These are phyloP conservation scores for Jaminaea rosea DNA, from an alignment of 1,284 basidiomycete species.

Conservation along the genomic window DNA sequence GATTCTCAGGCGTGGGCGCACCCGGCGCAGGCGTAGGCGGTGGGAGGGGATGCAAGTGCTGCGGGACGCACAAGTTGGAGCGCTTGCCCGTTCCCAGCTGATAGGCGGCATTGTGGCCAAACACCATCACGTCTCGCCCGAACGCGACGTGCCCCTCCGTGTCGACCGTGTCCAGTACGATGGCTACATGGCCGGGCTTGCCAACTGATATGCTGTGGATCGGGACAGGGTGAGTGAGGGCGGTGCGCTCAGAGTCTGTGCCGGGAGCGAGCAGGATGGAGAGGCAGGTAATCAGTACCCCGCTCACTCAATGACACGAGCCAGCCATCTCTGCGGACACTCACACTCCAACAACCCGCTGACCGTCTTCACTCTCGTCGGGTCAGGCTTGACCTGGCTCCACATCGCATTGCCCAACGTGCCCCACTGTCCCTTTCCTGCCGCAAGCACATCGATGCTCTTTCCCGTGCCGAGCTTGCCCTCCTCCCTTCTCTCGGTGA, in stretches of 20 bases:
- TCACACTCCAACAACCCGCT: constrained; percentile 61
- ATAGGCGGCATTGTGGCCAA: constrained; percentile 47
- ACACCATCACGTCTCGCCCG: constrained; percentile 54
- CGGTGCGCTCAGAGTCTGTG: background rate
- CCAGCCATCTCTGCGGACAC: background rate
- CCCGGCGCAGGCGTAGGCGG: constrained; percentile 9
- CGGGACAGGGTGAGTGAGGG: constrained; percentile 64
- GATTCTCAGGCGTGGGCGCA: constrained; percentile 8
- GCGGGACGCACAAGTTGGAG: constrained; percentile 63
- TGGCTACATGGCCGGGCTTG: constrained; percentile 55
- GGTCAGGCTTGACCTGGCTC: constrained; percentile 64
- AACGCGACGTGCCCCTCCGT: constrained; percentile 43
- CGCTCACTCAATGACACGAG: constrained; percentile 2
- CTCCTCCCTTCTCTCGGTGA: constrained; percentile 48
- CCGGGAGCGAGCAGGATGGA: no score
- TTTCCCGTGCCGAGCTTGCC: constrained; percentile 11
- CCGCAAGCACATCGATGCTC: constrained; percentile 62
- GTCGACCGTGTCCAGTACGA: constrained; percentile 38
- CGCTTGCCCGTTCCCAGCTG: constrained; percentile 67
- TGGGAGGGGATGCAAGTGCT: constrained; percentile 52
- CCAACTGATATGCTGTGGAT: constrained; percentile 65
- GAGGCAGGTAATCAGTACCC: no score
- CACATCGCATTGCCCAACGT: constrained; percentile 74
- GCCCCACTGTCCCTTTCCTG: constrained; percentile 76
- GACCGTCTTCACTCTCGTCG: constrained; percentile 67